Evolutionary conservation across 2,329 filamentous ascomycete species (phyloP).

Genomic region (Albophoma yamanashiensis): DNA sequence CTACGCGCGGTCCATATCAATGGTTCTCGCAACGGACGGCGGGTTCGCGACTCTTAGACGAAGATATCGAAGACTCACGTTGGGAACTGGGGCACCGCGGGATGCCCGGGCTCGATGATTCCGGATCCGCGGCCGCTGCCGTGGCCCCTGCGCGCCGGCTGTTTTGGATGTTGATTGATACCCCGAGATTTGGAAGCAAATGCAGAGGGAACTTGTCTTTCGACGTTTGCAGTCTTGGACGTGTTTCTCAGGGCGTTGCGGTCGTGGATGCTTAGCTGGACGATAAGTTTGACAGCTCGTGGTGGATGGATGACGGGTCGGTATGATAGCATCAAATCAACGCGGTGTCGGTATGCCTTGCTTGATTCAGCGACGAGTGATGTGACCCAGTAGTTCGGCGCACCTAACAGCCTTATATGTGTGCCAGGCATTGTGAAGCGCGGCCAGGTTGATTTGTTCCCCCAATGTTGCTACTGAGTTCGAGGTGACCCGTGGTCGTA

Average conservation of each 20-base stretch:
- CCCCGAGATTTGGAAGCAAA: not conserved
- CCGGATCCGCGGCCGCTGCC: not conserved
- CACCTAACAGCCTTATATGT: no score
- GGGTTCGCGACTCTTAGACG: conserved; percentile 3
- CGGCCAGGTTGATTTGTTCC: no score
- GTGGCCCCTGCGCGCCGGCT: not conserved
- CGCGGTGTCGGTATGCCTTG: not conserved
- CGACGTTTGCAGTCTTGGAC: not conserved
- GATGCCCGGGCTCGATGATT: not conserved
- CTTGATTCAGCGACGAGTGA: not conserved
- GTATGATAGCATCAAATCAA: not conserved
- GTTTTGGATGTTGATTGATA: not conserved
- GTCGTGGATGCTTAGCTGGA: not conserved
- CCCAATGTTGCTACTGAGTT: no score
- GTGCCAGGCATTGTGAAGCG: no score
- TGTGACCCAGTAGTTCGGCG: no score
- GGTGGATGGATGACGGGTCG: not conserved
- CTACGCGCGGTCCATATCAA: not conserved
- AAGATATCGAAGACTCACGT: conserved; percentile 7
- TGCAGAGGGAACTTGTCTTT: not conserved
- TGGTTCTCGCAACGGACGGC: not conserved
- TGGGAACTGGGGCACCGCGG: not conserved
- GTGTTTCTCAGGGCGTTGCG: not conserved
- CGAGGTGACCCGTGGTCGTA: no score
- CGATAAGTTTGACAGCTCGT: not conserved